These are phyloP conservation scores for Aspergillus costaricaensis DNA, from an alignment of 2,329 filamentous ascomycete species.

Conservation along the genomic window DNA sequence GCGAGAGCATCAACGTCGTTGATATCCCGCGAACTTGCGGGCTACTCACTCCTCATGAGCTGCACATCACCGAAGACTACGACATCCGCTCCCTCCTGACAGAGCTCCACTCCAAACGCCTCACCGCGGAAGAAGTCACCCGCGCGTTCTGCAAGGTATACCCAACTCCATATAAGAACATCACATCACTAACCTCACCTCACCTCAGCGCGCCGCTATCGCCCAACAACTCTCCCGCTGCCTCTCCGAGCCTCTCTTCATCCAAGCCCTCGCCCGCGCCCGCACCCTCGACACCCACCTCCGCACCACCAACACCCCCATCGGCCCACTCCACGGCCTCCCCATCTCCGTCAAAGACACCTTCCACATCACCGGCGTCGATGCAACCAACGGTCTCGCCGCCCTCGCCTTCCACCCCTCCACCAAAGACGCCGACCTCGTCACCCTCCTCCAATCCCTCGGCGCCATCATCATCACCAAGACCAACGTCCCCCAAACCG, in stretches of 20 bases:
- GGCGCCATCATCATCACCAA: conserved; percentile 71
- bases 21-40: conserved; percentile 56
- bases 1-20: conserved; percentile 44
- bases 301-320: conserved; percentile 39
- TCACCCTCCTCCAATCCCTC: conserved; percentile 58
- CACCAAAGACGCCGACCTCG: conserved; percentile 56
- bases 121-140: conserved; percentile 50
- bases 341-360: conserved; percentile 57
- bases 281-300: conserved; percentile 51
- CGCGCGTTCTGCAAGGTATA: conserved; percentile 57
- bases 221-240: conserved; percentile 49
- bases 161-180: no score
- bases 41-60: conserved; percentile 52
- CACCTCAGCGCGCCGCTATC: conserved; percentile 36
- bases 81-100: conserved; percentile 45
- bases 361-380: conserved; percentile 50
- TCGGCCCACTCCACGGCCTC: conserved; percentile 64
- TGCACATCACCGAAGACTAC: conserved; percentile 58
- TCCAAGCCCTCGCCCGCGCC: conserved; percentile 52
- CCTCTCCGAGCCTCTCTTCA: conserved; percentile 55
- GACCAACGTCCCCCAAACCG: conserved; percentile 66
- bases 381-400: conserved; percentile 59
- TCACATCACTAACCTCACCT: not conserved
- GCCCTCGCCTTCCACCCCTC: conserved; percentile 63
- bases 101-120: conserved; percentile 35